Evolutionary conservation across 2,329 filamentous ascomycete species (phyloP), one percentile per base, ranked within the genome.

Genomic region (Stemphylium lycopersici): DNA sequence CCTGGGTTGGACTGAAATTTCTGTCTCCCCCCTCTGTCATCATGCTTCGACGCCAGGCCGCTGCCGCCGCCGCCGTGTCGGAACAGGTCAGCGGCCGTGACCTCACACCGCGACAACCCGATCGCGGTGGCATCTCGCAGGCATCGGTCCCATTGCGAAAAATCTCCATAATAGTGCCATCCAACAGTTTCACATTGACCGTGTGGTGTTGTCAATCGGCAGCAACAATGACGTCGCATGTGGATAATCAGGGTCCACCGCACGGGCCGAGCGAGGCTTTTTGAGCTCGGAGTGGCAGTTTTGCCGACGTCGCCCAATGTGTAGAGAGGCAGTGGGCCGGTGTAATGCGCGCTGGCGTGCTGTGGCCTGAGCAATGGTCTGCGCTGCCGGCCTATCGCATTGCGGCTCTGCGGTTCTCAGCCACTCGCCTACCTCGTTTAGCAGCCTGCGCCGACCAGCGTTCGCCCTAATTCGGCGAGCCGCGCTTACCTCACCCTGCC

Each of bases 141-240:
- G 34, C 45, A 52, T 52, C 52, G 52, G 60, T 52, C 43, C 33
- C 48, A 55, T 51, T 45, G 38, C 41, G 47, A 46, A 49, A 63
- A 62, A 47, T 59, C 59, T 50, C 59, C 64, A 65, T 53, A 57
- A 52, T 59, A 51, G 50, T 55, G 59, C 63, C 55, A 66, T 68
- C 67, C 68, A 71, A 70, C 67, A 66, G 68, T 71, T 71, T 70
- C 67, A 66, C 50, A 36, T 53, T 43, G 32, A 26, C 46, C 41
- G 39, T 48, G 50, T 45, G 51, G 45, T 55, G 55, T 51, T 56
- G 55, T 49, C 48, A 49, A 33, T 52, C 31, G 49, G 48, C 56
- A 58, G 50, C 56, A 53, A 45, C 51, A 26, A 68, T 71, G 67
- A 70, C 68, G 67, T 70, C 64, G 64, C 11, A 15, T 33, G 68